These are phyloP conservation scores for Ustilago nuda DNA, from an alignment of 1,284 basidiomycete species.

Conservation along the genomic window DNA sequence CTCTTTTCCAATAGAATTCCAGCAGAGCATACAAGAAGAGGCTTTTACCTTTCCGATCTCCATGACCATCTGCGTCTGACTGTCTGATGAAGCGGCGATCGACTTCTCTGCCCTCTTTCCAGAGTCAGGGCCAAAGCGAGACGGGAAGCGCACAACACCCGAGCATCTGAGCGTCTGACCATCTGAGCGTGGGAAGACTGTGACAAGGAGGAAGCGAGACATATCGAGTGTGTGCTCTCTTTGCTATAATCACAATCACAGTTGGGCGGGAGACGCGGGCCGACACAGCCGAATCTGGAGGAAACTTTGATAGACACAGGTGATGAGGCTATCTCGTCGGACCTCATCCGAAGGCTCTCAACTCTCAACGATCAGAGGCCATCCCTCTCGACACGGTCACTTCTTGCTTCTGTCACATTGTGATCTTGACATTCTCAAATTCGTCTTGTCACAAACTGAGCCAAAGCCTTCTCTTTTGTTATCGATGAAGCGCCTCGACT, in stretches of 20 bases:
- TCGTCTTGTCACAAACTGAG: constrained; percentile 8
- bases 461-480: not conserved
- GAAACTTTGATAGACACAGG: not conserved
- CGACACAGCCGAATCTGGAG: not conserved
- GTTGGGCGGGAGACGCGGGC: not conserved
- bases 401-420: not conserved
- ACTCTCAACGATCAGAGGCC: not conserved
- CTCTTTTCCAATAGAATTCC: not conserved
- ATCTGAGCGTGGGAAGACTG: not conserved
- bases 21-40: not conserved
- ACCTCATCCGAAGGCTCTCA: no score
- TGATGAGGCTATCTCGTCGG: not conserved
- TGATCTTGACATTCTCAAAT: constrained; percentile 1
- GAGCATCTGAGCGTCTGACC: not conserved
- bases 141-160: no score
- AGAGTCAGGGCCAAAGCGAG: not conserved
- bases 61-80: constrained; percentile 14
- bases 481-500: not conserved
- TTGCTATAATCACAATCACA: constrained; percentile 4
- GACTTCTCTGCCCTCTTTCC: not conserved
- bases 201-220: no score
- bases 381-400: not conserved
- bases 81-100: not conserved
- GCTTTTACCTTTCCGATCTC: not conserved
- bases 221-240: not conserved